These are phyloP conservation scores for Claviceps arundinis DNA, from an alignment of 2,329 filamentous ascomycete genomes.

Conservation along the genomic window DNA sequence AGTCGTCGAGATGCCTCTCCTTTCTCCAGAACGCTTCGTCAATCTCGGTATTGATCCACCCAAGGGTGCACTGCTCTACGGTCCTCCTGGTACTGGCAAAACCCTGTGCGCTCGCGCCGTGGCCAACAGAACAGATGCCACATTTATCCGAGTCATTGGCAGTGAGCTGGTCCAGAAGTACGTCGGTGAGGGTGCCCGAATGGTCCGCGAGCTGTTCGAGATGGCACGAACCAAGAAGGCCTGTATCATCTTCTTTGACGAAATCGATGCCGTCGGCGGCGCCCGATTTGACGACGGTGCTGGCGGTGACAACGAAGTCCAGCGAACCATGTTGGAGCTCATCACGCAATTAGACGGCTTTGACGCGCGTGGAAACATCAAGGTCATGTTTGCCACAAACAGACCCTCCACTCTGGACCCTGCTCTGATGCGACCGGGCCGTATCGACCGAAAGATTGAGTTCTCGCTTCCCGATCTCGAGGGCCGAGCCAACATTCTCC, in stretches of 20 bases:
- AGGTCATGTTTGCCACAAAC: constrained; percentile 99
- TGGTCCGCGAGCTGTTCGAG: constrained; percentile 97
- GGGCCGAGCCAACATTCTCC: constrained; percentile 90
- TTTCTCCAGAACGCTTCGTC: constrained; percentile 94
- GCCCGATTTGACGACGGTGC: constrained; percentile 94
- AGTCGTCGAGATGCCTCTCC: constrained; percentile 94
- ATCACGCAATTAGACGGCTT: constrained; percentile 97
- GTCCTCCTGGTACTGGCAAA: constrained; percentile 96
- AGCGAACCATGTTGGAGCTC: constrained; percentile 93
- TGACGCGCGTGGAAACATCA: constrained; percentile 94
- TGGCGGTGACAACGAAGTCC: constrained; percentile 93
- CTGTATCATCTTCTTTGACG: constrained; percentile 95
- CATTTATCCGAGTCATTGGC: constrained; percentile 96
- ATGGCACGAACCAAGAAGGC: constrained; percentile 99
- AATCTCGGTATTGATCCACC: constrained; percentile 98
- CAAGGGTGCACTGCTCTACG: constrained; percentile 92
- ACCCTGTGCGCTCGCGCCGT: constrained; percentile 95
- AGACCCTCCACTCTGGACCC: constrained; percentile 89
- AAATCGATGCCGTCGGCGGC: constrained; percentile 92
- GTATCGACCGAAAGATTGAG: constrained; percentile 98
- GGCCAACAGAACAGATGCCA: constrained; percentile 94
- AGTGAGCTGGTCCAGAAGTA: constrained; percentile 98
- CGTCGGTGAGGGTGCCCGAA: constrained; percentile 91
- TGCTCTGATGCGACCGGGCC: constrained; percentile 91
- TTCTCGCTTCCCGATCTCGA: constrained; percentile 96